Percentiles rank a stretch among this genome's conserved stretches.
Conservation (phyloP, 1,284 basidiomycete genomes). For the Sutorius eximius region DNA sequence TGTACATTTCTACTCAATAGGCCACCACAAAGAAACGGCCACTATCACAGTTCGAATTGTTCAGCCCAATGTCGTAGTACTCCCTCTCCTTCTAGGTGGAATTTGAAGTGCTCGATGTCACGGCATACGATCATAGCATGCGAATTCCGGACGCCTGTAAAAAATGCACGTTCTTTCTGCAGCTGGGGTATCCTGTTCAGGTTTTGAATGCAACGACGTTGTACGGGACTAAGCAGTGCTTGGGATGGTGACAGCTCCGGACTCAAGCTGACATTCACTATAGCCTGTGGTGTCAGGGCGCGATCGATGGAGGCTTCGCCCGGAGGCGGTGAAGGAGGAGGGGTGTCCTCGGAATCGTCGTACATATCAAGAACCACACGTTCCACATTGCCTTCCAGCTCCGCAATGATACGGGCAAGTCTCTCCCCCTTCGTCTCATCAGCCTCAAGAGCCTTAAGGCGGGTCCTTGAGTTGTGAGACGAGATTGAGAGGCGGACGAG, state of each 20-base stretch:
- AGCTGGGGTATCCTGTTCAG: slow-evolving; percentile 67
- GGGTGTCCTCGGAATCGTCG: slow-evolving; percentile 16
- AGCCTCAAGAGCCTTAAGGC: slow-evolving; percentile 61
- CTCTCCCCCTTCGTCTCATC: slow-evolving; percentile 41
- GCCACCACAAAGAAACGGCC: background rate
- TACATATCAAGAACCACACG: slow-evolving; percentile 43
- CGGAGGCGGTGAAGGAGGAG: background rate
- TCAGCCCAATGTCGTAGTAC: slow-evolving; percentile 72
- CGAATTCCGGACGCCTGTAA: slow-evolving; percentile 57
- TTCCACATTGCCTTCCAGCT: slow-evolving; percentile 61
- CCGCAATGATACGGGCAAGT: slow-evolving; percentile 53
- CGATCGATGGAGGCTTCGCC: background rate
- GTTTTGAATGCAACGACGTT: slow-evolving; percentile 48
- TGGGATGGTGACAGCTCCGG: slow-evolving; percentile 33
- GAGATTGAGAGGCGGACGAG: slow-evolving; percentile 54
- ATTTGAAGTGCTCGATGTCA: slow-evolving; percentile 57
- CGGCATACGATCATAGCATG: slow-evolving; percentile 70
- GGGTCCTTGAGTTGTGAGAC: slow-evolving; percentile 53
- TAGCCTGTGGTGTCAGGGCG: slow-evolving; percentile 1
- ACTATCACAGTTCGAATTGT: slow-evolving; percentile 47
- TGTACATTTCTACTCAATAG: background rate
- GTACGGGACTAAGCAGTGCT: slow-evolving; percentile 54
- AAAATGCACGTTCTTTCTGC: slow-evolving; percentile 65
- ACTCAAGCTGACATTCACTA: slow-evolving; percentile 10
- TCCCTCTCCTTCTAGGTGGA: slow-evolving; percentile 58